Evolutionary conservation across 108 stramenopile species (phyloP).

Genomic region (Cyclotella sp.): DNA sequence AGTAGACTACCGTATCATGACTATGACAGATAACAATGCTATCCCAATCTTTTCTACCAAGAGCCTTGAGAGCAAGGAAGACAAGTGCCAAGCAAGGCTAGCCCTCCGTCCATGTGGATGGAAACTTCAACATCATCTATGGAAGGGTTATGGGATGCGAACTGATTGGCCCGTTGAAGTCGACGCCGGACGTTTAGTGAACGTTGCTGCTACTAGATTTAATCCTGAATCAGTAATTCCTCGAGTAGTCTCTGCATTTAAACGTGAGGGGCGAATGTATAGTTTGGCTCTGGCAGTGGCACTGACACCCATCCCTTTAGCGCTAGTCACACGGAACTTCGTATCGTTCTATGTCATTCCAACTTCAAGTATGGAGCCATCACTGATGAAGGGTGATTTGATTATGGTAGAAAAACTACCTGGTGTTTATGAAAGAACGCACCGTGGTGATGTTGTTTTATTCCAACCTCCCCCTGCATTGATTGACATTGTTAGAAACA

Average conservation of each 20-base stretch:
- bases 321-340: constrained; percentile 24
- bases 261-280: constrained; percentile 47
- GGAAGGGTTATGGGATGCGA: constrained; percentile 40
- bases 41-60: constrained; percentile 52
- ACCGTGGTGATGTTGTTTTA: constrained; percentile 56
- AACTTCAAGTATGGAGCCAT: constrained; percentile 58
- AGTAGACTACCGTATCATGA: constrained; percentile 61
- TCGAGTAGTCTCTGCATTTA: constrained; percentile 52
- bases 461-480: constrained; percentile 61
- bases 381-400: constrained; percentile 55
- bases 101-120: constrained; percentile 63
- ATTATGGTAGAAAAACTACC: constrained; percentile 62
- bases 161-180: constrained; percentile 61
- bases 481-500: constrained; percentile 42
- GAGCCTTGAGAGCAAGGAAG: constrained; percentile 22
- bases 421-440: constrained; percentile 41
- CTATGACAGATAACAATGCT: constrained; percentile 55
- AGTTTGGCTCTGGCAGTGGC: constrained; percentile 50
- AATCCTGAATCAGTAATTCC: constrained; percentile 50
- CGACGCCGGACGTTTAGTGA: constrained; percentile 38
- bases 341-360: constrained; percentile 60
- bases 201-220: constrained; percentile 49
- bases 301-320: constrained; percentile 51
- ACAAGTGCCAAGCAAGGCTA: constrained; percentile 38
- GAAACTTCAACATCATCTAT: constrained; percentile 58